Conservation (phyloP, 2,329 filamentous ascomycete genomes). For the Colletotrichum melonis region DNA sequence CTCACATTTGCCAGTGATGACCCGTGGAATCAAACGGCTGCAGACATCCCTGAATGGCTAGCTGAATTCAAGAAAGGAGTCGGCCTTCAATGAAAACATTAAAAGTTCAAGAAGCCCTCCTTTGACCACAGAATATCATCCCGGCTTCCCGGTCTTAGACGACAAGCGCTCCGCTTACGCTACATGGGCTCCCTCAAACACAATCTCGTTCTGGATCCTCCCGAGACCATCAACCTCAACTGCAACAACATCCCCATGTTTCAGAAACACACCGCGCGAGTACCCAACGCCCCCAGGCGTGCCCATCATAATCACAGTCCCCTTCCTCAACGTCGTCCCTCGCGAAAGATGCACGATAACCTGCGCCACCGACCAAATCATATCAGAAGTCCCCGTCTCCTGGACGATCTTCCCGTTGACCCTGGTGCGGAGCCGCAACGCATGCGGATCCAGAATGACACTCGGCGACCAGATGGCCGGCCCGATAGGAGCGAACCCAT, state of each 20-base stretch:
- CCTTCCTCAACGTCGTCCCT: not conserved
- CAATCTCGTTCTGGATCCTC: not conserved
- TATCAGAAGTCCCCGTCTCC: not conserved
- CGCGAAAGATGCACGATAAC: not conserved
- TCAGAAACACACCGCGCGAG: not conserved
- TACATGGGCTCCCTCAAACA: not conserved
- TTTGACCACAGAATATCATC: not conserved
- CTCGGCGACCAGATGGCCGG: not conserved
- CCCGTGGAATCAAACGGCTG: conserved; percentile 35
- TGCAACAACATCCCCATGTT: not conserved
- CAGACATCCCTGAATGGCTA: conserved; percentile 29
- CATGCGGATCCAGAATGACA: not conserved
- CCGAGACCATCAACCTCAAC: not conserved
- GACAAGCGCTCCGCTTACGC: too few relatives aligned
- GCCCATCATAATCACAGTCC: not conserved
- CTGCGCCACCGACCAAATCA: not conserved
- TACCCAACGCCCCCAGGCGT: not conserved
- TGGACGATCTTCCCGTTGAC: not conserved
- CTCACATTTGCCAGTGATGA: conserved; percentile 11
- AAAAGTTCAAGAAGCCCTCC: not conserved
- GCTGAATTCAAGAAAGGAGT: conserved; percentile 22
- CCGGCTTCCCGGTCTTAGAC: too few relatives aligned
- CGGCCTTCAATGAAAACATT: not conserved
- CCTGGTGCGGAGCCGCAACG: not conserved
- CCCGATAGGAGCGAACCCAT: not conserved